Evolutionary conservation across 1,284 basidiomycete species (phyloP), one percentile per base, ranked within the genome.

Genomic region (Schizophyllum commune): DNA sequence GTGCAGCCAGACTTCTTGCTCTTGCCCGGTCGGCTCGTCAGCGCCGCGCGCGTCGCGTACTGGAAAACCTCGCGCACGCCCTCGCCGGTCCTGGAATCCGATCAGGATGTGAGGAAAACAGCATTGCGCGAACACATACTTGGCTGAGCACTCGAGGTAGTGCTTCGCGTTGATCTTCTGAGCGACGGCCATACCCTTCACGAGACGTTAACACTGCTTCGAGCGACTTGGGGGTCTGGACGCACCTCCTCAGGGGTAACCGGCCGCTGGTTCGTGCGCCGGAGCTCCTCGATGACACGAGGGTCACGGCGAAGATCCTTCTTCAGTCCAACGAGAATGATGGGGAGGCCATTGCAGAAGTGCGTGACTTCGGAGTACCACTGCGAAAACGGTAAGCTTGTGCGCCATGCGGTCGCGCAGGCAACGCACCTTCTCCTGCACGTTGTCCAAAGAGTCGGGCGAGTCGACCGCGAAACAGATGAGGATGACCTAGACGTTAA

Each of bases 301-400:
- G 82, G 79, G 75, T 94, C 91, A 66, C 86, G 82, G 69, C 92
- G 83, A 61, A 94, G 82, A 77, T 94, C 92, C 79, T 89, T 94
- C 83, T 96, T 96, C 82, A 92, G 95, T 6, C 91, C 94, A 64
- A 96, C 92, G 61, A 96, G 87, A 71, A 96, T 89, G 77, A 94
- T 87, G 60, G 94, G 94, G 53, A 94, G 78, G 63, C 87, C 88
- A 56, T 88, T 81, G 74, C 94, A 96, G 79, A 96, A 96, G 75
- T 96, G 94, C 77, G 91, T 85, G 57, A 96, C 94, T 73, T 96
- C 94, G 15, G 93, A 92, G 70, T 94, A 92, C 94, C 94, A 96
- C 91, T 94, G 65, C 15, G 64, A 58, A 59, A 57, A 56, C 39
- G 27, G 27, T 27, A 27, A 27, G 58, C 53, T 52, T 57, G 32